Evolutionary conservation across 2,329 filamentous ascomycete species (phyloP).

Genomic region (Aureobasidium sp.): DNA sequence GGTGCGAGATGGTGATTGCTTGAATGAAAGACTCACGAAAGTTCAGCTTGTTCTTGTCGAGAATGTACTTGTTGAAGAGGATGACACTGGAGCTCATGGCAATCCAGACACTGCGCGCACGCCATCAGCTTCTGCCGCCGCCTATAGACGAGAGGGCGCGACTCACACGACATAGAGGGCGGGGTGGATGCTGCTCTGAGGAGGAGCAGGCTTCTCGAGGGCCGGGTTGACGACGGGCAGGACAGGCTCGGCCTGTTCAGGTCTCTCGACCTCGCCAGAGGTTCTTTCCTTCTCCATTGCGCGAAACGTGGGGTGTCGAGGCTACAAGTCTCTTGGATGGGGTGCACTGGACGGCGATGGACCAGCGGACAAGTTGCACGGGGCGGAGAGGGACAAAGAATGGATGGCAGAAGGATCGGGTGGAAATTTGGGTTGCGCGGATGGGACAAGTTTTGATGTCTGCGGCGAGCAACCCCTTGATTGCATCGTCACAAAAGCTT

Average conservation of each 20-base stretch:
- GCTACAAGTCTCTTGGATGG: not conserved
- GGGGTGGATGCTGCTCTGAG: constrained; percentile 64
- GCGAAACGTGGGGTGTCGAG: constrained; percentile 23
- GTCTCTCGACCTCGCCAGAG: constrained; percentile 67
- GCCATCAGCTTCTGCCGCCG: not conserved
- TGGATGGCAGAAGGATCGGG: not conserved
- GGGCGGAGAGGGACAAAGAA: not conserved
- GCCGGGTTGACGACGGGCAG: constrained; percentile 77
- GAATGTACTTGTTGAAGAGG: constrained; percentile 98
- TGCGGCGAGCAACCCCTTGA: not conserved
- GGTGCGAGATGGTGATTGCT: constrained; percentile 24
- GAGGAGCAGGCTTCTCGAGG: constrained; percentile 60
- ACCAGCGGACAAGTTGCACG: not conserved
- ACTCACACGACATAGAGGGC: constrained; percentile 72
- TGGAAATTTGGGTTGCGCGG: not conserved
- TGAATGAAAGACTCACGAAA: constrained; percentile 59
- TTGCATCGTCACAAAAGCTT: constrained; percentile 8
- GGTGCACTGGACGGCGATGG: not conserved
- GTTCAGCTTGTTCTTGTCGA: constrained; percentile 60
- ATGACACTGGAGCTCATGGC: constrained; percentile 88
- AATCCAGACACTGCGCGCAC: constrained; percentile 70
- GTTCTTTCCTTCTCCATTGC: constrained; percentile 74
- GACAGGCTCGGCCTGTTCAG: constrained; percentile 51
- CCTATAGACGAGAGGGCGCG: not conserved
- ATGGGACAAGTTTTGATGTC: constrained; percentile 13